Evolutionary conservation across 805 yeast genomes (phyloP), one percentile per base, ranked within the genome.

Genomic region (Naumovozyma castellii): DNA sequence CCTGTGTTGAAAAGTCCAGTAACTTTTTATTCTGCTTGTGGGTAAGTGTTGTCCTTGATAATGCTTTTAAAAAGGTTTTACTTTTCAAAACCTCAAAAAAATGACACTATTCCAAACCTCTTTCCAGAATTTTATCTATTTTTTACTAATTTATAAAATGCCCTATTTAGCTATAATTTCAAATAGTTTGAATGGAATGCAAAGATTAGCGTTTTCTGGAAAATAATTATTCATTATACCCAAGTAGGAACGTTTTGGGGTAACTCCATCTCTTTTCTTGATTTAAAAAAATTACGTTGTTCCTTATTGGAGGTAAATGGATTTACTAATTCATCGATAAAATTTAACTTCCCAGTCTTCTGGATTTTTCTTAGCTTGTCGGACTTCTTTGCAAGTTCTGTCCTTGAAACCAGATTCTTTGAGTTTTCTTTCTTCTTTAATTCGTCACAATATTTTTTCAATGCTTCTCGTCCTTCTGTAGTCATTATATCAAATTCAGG

Each of bases 401-500:
- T 10, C 27, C 10, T 22, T 6, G 6, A 6, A 22, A 22, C 27
- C 6, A 22, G 27, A 10, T 10, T 22, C 15, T 33, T 19, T 5
- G 18, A 5, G 18, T 18, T 17, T 14, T 19, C 20, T 10, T 16
- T 29, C 13, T 30, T 19, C 12, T 6, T 14, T 18, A 31, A 27
- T 13, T 19, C 27, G 3, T 10, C 17, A 9, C 42, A 27, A 29
- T 45, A 42, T 16, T 35, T 32, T 27, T 35, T 40, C 44, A 43
- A 42, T 12, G 37, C 37, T 8, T 36, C 35, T 18, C 40, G 35
- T 10, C 45, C 48, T n/a, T 42, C 29, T 32, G 38, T 35, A 3
- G 48, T 42, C 13, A 43, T 42, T 29, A 45, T 30, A 28, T 45
- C 48, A 19, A 45, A 45, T 33, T 18, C 14, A 18, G 15, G 22